Evolutionary conservation across 495 filamentous ascomycete genomes (phyloP).

Genomic region (Aspergillus campestris): DNA sequence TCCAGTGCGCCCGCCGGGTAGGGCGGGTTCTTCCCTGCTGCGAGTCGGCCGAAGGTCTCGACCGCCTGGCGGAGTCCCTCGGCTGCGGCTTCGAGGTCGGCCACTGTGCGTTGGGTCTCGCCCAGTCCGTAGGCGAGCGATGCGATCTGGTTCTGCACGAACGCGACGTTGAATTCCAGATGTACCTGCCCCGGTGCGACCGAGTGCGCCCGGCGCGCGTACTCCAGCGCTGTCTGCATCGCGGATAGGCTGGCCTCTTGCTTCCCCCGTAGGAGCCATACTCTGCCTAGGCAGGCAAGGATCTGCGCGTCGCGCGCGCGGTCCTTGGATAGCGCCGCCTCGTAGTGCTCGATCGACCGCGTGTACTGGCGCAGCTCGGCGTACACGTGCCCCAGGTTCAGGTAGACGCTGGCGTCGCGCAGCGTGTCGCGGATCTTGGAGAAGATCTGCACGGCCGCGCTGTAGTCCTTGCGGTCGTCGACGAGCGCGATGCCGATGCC

Average conservation of each 20-base stretch:
- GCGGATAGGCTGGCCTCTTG: conserved; percentile 66
- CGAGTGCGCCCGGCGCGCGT: conserved; percentile 74
- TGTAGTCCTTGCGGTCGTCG: conserved; percentile 85
- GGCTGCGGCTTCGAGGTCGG: conserved; percentile 68
- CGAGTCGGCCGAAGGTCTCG: conserved; percentile 69
- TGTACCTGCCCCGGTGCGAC: conserved; percentile 76
- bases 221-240: conserved; percentile 83
- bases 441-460: conserved; percentile 73
- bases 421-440: conserved; percentile 81
- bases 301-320: conserved; percentile 71
- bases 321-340: conserved; percentile 78
- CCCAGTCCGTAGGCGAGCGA: conserved; percentile 65
- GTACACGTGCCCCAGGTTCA: conserved; percentile 90
- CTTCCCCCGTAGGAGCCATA: conserved; percentile 81
- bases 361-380: conserved; percentile 80
- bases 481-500: conserved; percentile 89
- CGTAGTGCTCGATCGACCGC: conserved; percentile 86
- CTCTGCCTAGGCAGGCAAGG: conserved; percentile 86
- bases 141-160: conserved; percentile 90
- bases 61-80: conserved; percentile 89
- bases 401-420: conserved; percentile 73
- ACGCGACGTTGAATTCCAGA: conserved; percentile 95
- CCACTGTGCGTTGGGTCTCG: conserved; percentile 66
- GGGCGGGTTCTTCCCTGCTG: conserved; percentile 72
- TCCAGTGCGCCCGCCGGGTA: conserved; percentile 87